phyloP scores from a whole-genome alignment of 306 rosid genomes.

The Argentina anserina region DNA sequence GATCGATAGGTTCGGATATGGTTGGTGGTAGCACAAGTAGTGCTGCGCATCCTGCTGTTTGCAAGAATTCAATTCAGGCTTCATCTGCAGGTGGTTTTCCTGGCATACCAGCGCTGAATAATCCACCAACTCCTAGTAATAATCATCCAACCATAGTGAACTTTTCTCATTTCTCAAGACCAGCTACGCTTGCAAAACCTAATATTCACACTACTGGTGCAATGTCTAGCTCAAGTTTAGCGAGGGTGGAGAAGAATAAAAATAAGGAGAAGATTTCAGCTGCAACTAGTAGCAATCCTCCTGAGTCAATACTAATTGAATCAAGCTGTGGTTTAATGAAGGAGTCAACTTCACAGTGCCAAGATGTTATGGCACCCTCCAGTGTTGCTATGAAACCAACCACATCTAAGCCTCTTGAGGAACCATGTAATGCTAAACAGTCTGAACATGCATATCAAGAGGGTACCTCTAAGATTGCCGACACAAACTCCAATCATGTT shows the following conservation, averaged over 20 bases:
- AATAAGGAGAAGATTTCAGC: constrained; percentile 36
- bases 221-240: constrained; percentile 33
- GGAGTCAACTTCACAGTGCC: constrained; percentile 35
- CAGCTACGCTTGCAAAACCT: constrained; percentile 54
- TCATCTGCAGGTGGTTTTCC: constrained; percentile 49
- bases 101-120: constrained; percentile 45
- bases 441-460: constrained; percentile 43
- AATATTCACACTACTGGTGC: constrained; percentile 46
- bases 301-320: constrained; percentile 35
- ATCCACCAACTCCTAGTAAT: constrained; percentile 36
- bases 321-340: constrained; percentile 34
- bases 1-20: constrained; percentile 42
- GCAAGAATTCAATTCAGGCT: constrained; percentile 38
- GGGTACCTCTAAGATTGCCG: constrained; percentile 42
- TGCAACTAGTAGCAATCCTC: constrained; percentile 38
- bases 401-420: constrained; percentile 46
- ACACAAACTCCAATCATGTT: constrained; percentile 35
- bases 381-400: constrained; percentile 41
- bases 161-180: constrained; percentile 76
- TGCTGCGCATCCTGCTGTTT: constrained; percentile 28
- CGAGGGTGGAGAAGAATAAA: constrained; percentile 34
- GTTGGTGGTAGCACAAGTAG: constrained; percentile 41
- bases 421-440: constrained; percentile 40
- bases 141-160: constrained; percentile 51
- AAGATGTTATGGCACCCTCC: constrained; percentile 39